phyloP scores from a whole-genome alignment of 768 basidiomycete species.

The Leccinum ochraceum region DNA sequence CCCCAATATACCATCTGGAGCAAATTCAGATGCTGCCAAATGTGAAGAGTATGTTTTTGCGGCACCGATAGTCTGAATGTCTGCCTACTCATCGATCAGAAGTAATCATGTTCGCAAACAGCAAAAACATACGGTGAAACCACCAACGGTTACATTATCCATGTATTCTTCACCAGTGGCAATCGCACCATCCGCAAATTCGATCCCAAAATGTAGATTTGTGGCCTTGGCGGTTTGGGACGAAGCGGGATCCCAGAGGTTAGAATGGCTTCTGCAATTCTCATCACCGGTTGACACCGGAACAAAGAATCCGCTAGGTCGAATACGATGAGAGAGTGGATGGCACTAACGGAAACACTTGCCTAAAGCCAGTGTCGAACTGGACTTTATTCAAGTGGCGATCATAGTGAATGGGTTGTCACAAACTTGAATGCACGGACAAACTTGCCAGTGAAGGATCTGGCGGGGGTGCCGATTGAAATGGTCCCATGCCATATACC shows the following conservation, averaged over 20 bases:
- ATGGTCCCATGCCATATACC: constrained; percentile 15
- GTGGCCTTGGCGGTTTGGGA: constrained; percentile 30
- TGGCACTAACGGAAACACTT: background rate
- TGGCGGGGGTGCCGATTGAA: constrained; percentile 1
- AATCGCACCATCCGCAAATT: constrained; percentile 39
- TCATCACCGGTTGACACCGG: background rate
- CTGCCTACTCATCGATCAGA: too few species aligned
- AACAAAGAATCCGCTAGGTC: constrained; percentile 19
- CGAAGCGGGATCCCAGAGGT: constrained; percentile 20
- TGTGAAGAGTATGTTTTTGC: too few species aligned
- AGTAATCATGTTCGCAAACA: too few species aligned
- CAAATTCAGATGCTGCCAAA: too few species aligned
- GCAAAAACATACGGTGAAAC: too few species aligned
- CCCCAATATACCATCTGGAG: too few species aligned
- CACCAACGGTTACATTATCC: too few species aligned
- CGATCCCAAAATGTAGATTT: constrained; percentile 19
- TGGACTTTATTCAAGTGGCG: constrained; percentile 10
- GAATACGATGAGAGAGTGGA: background rate
- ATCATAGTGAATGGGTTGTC: background rate
- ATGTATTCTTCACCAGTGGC: constrained; percentile 10
- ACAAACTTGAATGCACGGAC: background rate
- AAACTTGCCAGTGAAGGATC: background rate
- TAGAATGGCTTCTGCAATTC: constrained; percentile 31
- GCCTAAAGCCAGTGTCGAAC: constrained; percentile 33
- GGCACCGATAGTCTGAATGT: too few species aligned